Conservation (phyloP, 805 yeast genomes). For the Monosporozyma aerobia region DNA sequence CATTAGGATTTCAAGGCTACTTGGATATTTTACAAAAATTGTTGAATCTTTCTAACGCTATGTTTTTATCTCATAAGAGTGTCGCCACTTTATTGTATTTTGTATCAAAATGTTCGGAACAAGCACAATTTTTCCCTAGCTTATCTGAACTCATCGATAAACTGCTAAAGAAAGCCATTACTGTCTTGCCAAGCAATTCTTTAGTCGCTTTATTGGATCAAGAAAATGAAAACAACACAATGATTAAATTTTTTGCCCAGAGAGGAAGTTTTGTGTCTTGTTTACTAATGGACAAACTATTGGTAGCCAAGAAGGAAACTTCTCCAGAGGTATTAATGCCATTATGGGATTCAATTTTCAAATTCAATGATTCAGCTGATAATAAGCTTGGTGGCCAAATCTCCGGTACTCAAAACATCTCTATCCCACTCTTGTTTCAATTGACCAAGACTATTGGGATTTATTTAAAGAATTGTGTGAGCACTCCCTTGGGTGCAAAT, state of each 20-base stretch:
- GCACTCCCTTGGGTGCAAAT: not conserved
- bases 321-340: constrained; percentile 3
- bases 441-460: constrained; percentile 26
- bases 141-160: constrained; percentile 16
- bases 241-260: constrained; percentile 10
- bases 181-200: constrained; percentile 21
- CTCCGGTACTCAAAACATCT: constrained; percentile 2
- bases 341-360: constrained; percentile 21
- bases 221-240: not conserved
- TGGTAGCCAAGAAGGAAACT: constrained; percentile 8
- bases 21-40: constrained; percentile 23
- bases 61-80: constrained; percentile 13
- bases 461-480: constrained; percentile 14
- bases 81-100: constrained; percentile 7
- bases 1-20: constrained; percentile 27
- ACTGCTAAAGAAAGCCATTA: constrained; percentile 20
- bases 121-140: constrained; percentile 19
- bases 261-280: constrained; percentile 20
- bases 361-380: constrained; percentile 9
- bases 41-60: constrained; percentile 16
- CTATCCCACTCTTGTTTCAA: constrained; percentile 21
- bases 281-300: constrained; percentile 23
- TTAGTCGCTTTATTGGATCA: constrained; percentile 6
- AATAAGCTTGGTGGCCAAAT: constrained; percentile 2
- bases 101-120: constrained; percentile 19